phyloP scores from a whole-genome alignment of 1,139 yeast genomes.

The Magnusiomyces paraingens region DNA sequence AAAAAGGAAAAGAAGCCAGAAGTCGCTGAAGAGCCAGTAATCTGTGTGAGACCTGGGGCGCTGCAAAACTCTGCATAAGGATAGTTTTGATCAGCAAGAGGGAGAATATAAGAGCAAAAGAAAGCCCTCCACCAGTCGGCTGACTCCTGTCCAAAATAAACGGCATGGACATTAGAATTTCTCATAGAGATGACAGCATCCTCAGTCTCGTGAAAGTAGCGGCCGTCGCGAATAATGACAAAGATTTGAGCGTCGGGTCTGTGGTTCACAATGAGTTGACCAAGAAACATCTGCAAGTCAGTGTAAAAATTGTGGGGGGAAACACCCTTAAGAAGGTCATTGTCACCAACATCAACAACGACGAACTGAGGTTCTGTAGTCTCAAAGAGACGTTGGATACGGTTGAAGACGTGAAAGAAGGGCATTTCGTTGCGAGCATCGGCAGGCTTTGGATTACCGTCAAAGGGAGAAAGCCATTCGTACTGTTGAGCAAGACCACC shows the following conservation, averaged over 20 bases:
- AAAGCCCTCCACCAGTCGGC: conserved; percentile 14
- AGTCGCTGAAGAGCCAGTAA: neutral
- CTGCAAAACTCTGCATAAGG: conserved; percentile 14
- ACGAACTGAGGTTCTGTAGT: conserved; percentile 15
- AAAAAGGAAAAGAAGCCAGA: neutral
- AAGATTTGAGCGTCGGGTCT: conserved; percentile 13
- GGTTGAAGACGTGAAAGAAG: conserved; percentile 15
- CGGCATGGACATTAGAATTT: conserved; percentile 13
- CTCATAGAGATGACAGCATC: conserved; percentile 16
- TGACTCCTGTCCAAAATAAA: conserved; percentile 13
- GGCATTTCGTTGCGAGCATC: conserved; percentile 15
- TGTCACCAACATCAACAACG: conserved; percentile 17
- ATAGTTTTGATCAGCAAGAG: conserved; percentile 11
- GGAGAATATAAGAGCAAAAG: conserved; percentile 14
- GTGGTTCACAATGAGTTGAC: conserved; percentile 12
- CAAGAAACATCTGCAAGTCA: conserved; percentile 12
- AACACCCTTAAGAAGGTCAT: conserved; percentile 11
- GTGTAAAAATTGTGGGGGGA: conserved; percentile 12
- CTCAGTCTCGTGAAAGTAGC: conserved; percentile 16
- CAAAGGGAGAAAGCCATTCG: conserved; percentile 13
- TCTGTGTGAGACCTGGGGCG: neutral
- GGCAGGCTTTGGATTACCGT: conserved; percentile 13
- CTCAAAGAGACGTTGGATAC: conserved; percentile 13
- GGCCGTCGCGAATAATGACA: conserved; percentile 12
- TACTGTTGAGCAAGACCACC: conserved; percentile 15